Evolutionary conservation across 108 stramenopile genomes (phyloP).

Genomic region (Skeletonema costatum): DNA sequence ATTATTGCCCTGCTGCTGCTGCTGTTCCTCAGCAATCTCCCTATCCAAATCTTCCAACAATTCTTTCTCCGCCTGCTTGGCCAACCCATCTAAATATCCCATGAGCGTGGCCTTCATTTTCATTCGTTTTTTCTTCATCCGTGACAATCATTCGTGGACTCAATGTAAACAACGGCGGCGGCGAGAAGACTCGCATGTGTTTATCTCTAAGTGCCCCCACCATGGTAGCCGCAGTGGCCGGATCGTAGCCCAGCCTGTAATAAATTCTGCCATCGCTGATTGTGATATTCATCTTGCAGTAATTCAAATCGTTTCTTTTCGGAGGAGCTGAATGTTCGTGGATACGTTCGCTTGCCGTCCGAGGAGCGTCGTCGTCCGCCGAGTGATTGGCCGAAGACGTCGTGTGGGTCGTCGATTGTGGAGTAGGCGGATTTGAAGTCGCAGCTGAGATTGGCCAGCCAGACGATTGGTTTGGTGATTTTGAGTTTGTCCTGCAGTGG

Average conservation of each 20-base stretch:
- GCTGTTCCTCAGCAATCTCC: background rate
- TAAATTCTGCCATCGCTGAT: conserved; percentile 19
- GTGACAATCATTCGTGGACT: conserved; percentile 21
- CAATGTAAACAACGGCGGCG: conserved; percentile 2
- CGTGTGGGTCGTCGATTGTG: background rate
- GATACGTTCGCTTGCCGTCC: conserved; percentile 9
- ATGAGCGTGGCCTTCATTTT: conserved; percentile 3
- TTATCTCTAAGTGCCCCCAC: conserved; percentile 1
- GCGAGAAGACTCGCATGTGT: background rate
- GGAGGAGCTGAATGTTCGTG: background rate
- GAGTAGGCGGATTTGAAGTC: conserved; percentile 14
- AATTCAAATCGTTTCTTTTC: conserved; percentile 18
- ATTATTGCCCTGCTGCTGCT: background rate
- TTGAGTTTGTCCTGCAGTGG: background rate
- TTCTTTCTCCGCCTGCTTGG: conserved; percentile 5
- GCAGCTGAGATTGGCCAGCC: conserved; percentile 17
- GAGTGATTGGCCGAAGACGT: background rate
- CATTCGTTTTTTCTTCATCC: conserved; percentile 1
- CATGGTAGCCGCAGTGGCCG: conserved; percentile 14
- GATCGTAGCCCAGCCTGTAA: background rate
- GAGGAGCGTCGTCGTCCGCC: background rate
- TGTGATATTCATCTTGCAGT: conserved; percentile 20
- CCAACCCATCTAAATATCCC: conserved; percentile 5
- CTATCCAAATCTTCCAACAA: conserved; percentile 17
- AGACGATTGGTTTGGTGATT: conserved; percentile 12